phyloP scores from a whole-genome alignment of 352 stramenopile genomes.

The Phytophthora agathidicida region DNA sequence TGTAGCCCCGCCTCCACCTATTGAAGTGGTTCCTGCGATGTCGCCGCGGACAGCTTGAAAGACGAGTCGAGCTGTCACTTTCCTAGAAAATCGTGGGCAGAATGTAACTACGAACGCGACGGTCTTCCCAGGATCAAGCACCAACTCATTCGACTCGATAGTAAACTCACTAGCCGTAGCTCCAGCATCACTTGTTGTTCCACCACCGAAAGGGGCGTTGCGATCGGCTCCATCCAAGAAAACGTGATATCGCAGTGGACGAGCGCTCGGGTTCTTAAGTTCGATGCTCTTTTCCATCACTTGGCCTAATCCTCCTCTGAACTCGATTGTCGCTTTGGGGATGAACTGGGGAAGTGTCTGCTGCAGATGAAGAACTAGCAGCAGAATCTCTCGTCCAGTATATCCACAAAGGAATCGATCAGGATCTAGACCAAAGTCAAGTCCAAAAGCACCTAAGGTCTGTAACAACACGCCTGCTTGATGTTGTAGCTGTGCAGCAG shows the following conservation, averaged over 20 bases:
- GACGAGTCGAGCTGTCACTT: slow-evolving; percentile 87
- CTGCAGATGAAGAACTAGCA: slow-evolving; percentile 92
- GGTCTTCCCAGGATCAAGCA: slow-evolving; percentile 80
- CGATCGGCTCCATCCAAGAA: slow-evolving; percentile 67
- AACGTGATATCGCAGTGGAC: slow-evolving; percentile 88
- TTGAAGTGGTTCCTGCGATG: slow-evolving; percentile 14
- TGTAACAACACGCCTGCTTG: slow-evolving; percentile 66
- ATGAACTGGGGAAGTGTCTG: slow-evolving; percentile 92
- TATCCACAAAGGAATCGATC: slow-evolving; percentile 58
- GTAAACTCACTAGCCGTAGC: slow-evolving; percentile 57
- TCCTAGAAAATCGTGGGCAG: slow-evolving; percentile 82
- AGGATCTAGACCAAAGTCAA: slow-evolving; percentile 80
- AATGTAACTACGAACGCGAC: slow-evolving; percentile 86
- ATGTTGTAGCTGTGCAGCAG: slow-evolving; percentile 48
- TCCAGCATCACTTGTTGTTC: background rate
- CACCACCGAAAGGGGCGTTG: background rate
- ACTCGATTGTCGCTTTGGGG: slow-evolving; percentile 94
- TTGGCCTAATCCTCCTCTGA: slow-evolving; percentile 86
- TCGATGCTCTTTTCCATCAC: slow-evolving; percentile 94
- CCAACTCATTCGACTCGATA: slow-evolving; percentile 69
- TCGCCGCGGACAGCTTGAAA: slow-evolving; percentile 79
- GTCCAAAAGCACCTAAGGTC: slow-evolving; percentile 64
- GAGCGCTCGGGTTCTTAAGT: slow-evolving; percentile 90
- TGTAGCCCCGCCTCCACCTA: slow-evolving; percentile 52
- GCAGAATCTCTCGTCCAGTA: slow-evolving; percentile 73